Percentiles rank a stretch among this genome's conserved stretches.
Evolutionary conservation across 331 rosid genomes (phyloP).

Genomic region (Quercus lobata): DNA sequence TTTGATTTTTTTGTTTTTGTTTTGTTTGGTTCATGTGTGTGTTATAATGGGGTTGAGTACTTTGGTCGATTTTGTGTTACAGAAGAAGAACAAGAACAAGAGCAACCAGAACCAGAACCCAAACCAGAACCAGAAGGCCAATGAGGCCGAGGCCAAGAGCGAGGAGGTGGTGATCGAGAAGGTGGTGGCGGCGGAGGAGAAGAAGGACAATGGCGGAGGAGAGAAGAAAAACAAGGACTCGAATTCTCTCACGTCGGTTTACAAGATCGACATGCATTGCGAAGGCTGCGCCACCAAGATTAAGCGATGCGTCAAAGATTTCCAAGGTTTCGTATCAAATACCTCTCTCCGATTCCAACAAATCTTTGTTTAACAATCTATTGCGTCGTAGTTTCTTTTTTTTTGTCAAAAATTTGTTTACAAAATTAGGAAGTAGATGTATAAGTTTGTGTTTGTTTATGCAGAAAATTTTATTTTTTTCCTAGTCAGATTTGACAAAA

Average conservation of each 20-base stretch:
- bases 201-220: constrained; percentile 26
- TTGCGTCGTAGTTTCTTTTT: not conserved
- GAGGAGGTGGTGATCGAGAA: not conserved
- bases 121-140: not conserved
- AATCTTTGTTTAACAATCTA: not conserved
- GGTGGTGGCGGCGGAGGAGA: not conserved
- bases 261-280: constrained; percentile 68
- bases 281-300: constrained; percentile 70
- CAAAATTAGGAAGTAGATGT: not conserved
- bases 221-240: constrained; percentile 38
- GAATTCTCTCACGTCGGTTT: constrained; percentile 30
- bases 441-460: not conserved
- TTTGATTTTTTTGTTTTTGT: not conserved
- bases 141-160: not conserved
- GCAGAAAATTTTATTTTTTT: not conserved
- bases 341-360: not conserved
- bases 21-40: not conserved
- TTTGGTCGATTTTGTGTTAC: not conserved
- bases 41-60: not conserved
- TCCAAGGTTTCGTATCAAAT: constrained; percentile 34
- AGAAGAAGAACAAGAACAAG: constrained; percentile 38
- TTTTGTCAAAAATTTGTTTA: not conserved
- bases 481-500: too few species aligned
- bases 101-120: constrained; percentile 1
- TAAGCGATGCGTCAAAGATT: constrained; percentile 17